Conservation (phyloP, 2,329 filamentous ascomycete genomes). For the Botrytis hyacinthi region DNA sequence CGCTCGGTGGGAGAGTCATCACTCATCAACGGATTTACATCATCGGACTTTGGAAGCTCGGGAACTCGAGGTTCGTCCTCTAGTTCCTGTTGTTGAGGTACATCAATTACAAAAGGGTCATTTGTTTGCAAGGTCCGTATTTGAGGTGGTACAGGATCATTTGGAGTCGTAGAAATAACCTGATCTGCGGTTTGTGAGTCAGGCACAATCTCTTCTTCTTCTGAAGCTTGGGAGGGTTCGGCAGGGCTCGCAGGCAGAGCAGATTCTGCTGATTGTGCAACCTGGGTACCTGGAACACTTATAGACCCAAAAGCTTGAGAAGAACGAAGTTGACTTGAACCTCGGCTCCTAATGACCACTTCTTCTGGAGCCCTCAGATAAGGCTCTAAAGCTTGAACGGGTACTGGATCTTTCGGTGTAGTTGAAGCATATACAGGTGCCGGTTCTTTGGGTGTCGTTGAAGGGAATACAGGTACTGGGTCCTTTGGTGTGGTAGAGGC, state of each 20-base stretch:
- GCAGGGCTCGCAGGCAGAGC: constrained; percentile 1
- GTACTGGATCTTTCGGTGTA: constrained; percentile 25
- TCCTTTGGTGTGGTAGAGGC: constrained; percentile 23
- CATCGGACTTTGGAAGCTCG: constrained; percentile 3
- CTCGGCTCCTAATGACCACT: constrained; percentile 12
- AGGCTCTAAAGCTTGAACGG: constrained; percentile 17
- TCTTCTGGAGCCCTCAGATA: constrained; percentile 9
- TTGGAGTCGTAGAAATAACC: constrained; percentile 1
- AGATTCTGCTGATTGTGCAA: not conserved
- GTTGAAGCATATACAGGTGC: constrained; percentile 12
- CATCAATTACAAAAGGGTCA: not conserved
- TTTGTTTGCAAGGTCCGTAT: not conserved
- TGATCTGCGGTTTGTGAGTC: not conserved
- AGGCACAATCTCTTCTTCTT: constrained; percentile 3
- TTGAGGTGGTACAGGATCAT: constrained; percentile 8
- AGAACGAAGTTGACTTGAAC: constrained; percentile 5
- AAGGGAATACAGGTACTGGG: constrained; percentile 19
- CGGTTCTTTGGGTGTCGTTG: constrained; percentile 9
- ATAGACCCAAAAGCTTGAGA: constrained; percentile 16
- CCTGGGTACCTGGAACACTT: constrained; percentile 6
- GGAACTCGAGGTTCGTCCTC: not conserved
- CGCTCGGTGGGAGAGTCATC: constrained; percentile 15
- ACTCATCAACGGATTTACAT: constrained; percentile 13
- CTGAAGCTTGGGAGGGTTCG: not conserved
- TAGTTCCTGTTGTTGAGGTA: not conserved